phyloP scores from a whole-genome alignment of 495 filamentous ascomycete species.

The Penicillium taxi region DNA sequence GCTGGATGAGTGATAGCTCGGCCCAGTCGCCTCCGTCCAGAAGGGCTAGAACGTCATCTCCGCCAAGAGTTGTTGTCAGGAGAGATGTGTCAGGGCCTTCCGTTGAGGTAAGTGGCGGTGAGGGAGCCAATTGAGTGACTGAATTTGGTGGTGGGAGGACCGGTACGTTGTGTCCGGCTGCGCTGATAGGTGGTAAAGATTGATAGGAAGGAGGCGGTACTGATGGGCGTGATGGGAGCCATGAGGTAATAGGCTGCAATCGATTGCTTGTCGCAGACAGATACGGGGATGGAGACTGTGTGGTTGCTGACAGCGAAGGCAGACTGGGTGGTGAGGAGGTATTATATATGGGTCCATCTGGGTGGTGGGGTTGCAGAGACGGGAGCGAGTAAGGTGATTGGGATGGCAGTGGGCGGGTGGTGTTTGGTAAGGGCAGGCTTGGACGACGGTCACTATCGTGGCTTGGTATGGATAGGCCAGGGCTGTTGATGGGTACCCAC shows the following conservation, averaged over 20 bases:
- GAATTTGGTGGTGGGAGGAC: conserved; percentile 31
- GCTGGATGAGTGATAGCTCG: conserved; percentile 23
- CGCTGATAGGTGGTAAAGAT: conserved; percentile 35
- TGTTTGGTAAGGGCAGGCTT: conserved; percentile 35
- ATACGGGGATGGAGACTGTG: conserved; percentile 29
- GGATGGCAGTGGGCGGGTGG: conserved; percentile 28
- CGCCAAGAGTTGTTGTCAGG: conserved; percentile 34
- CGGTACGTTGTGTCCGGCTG: conserved; percentile 22
- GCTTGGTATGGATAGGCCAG: conserved; percentile 28
- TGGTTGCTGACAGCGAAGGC: conserved; percentile 27
- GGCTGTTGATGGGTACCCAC: conserved; percentile 40
- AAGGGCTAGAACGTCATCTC: conserved; percentile 42
- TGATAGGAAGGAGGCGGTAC: conserved; percentile 34
- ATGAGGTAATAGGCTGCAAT: conserved; percentile 36
- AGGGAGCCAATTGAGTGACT: conserved; percentile 28
- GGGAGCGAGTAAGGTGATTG: conserved; percentile 37
- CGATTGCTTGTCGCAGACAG: conserved; percentile 27
- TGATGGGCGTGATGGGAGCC: conserved; percentile 31
- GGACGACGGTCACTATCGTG: conserved; percentile 38
- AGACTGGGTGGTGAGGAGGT: conserved; percentile 31
- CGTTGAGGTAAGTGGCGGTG: conserved; percentile 30
- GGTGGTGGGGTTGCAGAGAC: conserved; percentile 36
- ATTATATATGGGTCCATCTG: conserved; percentile 30
- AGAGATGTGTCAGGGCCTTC: conserved; percentile 22
- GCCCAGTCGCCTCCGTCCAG: conserved; percentile 39